Base-by-base conservation (phyloP, 2,329 filamentous ascomycete genomes). In the Chaetomiaceae sp. region DNA sequence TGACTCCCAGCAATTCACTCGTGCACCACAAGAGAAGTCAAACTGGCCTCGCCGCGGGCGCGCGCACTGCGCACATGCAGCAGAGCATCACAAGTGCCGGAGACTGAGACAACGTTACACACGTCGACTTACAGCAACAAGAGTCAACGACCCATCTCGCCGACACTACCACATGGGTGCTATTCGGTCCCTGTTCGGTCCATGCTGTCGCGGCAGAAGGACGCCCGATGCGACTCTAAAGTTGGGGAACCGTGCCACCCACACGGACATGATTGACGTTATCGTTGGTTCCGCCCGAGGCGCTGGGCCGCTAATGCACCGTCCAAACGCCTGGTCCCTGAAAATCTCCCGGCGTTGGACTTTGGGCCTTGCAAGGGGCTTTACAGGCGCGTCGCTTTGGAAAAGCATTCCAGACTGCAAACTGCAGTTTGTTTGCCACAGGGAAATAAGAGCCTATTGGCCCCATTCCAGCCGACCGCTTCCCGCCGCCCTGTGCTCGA, bases 81-180 rank as follows among this genome's bases (percentile, higher is more conserved):
- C 25, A 27, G 25, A 27, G 25, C 25, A 27, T 27, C 5, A 20
- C n/a, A 37, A 23, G 43, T 11, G 13, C 13, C 13, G 16, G 7
- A 14, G 20, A 16, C 10, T 2, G 30, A 47, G 20, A 48, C 50
- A 53, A 48, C 51, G 40, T 53, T 40, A 40, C 51, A 40, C 51
- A 48, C 18, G 16, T 37, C 14, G 43, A 29, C 30, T 38, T 30
- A 6, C 25, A 34, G 5, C 30, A 34, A 20, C 13, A 32, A 4
- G 8, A 40, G 16, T 23, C 36, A 13, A 32, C 38, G 16, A 41
- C 14, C n/a, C 29, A 37, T 23, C 48, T 44, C 40, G 40, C 32
- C 40, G 48, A 44, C 37, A 38, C 41, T 34, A 32, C 27, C 40
- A n/a, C n/a, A n/a, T n/a, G n/a, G n/a, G n/a, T 27, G 8, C 14